Evolutionary conservation across 164 flowering plant species (phyloP), one percentile per base, ranked within the genome.

Genomic region (Buxus sempervirens): DNA sequence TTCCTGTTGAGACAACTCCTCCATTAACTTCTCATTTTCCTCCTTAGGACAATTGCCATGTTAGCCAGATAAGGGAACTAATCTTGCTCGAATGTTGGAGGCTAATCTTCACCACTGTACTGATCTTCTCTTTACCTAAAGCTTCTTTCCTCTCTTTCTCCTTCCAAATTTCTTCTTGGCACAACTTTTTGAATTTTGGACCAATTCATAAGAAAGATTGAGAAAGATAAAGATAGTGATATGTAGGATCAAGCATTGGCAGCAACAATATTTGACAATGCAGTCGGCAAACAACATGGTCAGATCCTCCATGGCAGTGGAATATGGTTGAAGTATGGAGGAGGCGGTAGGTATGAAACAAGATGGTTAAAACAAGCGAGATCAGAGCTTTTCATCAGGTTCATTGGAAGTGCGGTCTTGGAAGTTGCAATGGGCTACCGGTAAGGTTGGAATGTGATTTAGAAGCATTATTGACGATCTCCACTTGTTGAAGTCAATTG

Each of bases 191-290:
- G 51, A 45, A 6, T 45, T 45, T 15, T 15, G 51, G 1, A 15
- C 51, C 51, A 45, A 15, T 45, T 45, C 18, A 15, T 45, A 15
- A 45, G 51, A 15, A 45, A 45, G 51, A 5, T 15, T 45, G 51
- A 45, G 51, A 4, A 45, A 45, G 51, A 4, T 15, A 15, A 86
- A 77, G 68, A 85, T 54, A n/a, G 81, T 15, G 61, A 87, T 65
- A 56, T 89, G 90, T 12, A 86, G 62, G 59, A 87, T 72, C 75
- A 87, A 75, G 72, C 91, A 90, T 42, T 85, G 88, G 78, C 90
- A 87, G 73, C 51, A 45, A 45, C 92, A 90, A 0, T 84, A 82
- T 55, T 86, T 28, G 53, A 85, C 88, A 19, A 89, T 63, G 54
- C 51, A 45, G 13, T 45, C 51, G 5, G 87, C 86, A 16, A 83